Evolutionary conservation across 2,329 filamentous ascomycete species (phyloP).

Genomic region (Botrytis porri): DNA sequence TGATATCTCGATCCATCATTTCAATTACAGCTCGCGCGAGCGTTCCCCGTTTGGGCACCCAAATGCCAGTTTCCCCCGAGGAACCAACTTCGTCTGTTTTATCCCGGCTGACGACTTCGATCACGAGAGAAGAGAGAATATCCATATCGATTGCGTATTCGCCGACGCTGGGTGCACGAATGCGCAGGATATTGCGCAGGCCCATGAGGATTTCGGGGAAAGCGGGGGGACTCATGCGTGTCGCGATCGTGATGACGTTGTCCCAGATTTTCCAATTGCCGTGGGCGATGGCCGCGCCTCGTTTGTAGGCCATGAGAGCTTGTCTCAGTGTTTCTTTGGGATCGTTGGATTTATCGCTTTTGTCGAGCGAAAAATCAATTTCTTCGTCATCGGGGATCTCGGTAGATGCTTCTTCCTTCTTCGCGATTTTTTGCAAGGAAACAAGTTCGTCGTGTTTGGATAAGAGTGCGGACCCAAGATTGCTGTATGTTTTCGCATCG

Average conservation of each 20-base stretch:
- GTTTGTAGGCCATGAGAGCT: constrained; percentile 80
- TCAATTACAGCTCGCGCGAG: constrained; percentile 62
- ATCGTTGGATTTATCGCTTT: constrained; percentile 33
- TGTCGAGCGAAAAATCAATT: constrained; percentile 23
- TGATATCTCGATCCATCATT: constrained; percentile 70
- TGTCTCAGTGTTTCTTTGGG: constrained; percentile 58
- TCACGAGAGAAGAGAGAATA: constrained; percentile 68
- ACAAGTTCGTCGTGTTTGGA: constrained; percentile 58
- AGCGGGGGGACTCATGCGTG: constrained; percentile 71
- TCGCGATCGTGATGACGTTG: constrained; percentile 85
- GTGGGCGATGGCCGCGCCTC: constrained; percentile 77
- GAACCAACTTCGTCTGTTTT: constrained; percentile 34
- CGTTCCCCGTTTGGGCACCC: constrained; percentile 54
- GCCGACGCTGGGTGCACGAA: constrained; percentile 62
- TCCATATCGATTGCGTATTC: constrained; percentile 76
- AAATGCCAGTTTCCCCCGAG: constrained; percentile 31
- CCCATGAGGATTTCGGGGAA: constrained; percentile 74
- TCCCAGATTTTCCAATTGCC: constrained; percentile 95
- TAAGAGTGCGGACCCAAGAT: constrained; percentile 80
- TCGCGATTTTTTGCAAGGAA: constrained; percentile 41
- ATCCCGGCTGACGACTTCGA: constrained; percentile 58
- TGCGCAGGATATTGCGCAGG: constrained; percentile 69
- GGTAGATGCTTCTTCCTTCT: constrained; percentile 33
- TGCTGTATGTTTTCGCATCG: constrained; percentile 92
- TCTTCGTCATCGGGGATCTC: constrained; percentile 20